Conservation (phyloP, 768 basidiomycete species). For the Suillus sp. region DNA sequence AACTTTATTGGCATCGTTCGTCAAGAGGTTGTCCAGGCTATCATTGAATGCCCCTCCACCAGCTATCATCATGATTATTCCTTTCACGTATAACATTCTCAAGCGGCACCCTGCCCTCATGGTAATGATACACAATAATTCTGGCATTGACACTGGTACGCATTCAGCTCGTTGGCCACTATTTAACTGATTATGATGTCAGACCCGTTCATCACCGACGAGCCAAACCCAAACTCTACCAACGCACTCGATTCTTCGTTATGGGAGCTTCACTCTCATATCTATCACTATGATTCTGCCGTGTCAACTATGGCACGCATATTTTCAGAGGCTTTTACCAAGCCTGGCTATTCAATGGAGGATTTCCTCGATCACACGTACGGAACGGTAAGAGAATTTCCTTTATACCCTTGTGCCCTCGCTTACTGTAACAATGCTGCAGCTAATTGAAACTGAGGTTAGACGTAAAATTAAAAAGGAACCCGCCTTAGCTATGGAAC, state of each 20-base stretch:
- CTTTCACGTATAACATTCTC: slow-evolving; percentile 92
- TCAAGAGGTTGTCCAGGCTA: slow-evolving; percentile 87
- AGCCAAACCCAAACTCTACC: slow-evolving; percentile 74
- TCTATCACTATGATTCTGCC: slow-evolving; percentile 79
- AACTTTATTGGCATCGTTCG: slow-evolving; percentile 89
- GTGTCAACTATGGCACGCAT: slow-evolving; percentile 89
- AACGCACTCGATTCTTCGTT: slow-evolving; percentile 84
- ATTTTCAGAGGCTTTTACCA: slow-evolving; percentile 92
- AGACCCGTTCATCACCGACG: slow-evolving; percentile 73
- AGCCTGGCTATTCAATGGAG: slow-evolving; percentile 86
- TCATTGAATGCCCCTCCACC: slow-evolving; percentile 87
- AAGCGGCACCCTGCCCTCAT: slow-evolving; percentile 91
- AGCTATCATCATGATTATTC: slow-evolving; percentile 87
- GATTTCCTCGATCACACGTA: slow-evolving; percentile 97
- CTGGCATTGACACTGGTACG: slow-evolving; percentile 39
- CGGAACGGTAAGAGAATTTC: slow-evolving; percentile 57
- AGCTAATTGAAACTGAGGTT: slow-evolving; percentile 88
- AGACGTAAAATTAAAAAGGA: slow-evolving; percentile 81
- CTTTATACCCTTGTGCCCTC: slow-evolving; percentile 1
- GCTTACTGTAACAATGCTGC: slow-evolving; percentile 13
- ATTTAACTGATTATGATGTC: slow-evolving; percentile 11
- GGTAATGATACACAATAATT: slow-evolving; percentile 82
- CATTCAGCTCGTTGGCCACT: not conserved
- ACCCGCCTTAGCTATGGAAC: slow-evolving; percentile 55
- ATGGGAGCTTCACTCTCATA: slow-evolving; percentile 88